Conservation (phyloP, 768 basidiomycete genomes). For the Lactarius sp. region DNA sequence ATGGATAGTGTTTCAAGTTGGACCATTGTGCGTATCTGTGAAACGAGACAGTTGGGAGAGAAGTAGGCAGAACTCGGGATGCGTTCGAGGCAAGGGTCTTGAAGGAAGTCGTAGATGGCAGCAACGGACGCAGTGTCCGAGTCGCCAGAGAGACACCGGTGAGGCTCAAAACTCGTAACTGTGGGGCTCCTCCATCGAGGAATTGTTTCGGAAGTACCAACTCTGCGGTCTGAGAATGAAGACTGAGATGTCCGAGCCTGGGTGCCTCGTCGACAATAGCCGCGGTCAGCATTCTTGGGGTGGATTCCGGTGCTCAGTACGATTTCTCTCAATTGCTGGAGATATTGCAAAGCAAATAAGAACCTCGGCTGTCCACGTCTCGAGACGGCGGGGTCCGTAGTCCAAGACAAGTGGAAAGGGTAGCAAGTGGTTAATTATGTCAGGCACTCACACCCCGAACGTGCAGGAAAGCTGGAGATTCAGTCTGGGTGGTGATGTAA, state of each 20-base stretch:
- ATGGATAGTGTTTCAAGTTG: conserved; percentile 10
- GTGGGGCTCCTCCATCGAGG: conserved; percentile 8
- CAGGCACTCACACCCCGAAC: conserved; percentile 1
- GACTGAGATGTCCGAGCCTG: conserved; percentile 5
- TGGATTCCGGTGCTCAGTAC: conserved; percentile 10
- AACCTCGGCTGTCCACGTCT: conserved; percentile 6
- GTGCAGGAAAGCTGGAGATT: conserved; percentile 19
- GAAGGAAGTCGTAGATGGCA: conserved; percentile 7
- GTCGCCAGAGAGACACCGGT: conserved; percentile 7
- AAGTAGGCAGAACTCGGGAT: conserved; percentile 12
- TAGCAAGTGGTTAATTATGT: conserved; percentile 6
- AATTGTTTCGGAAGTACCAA: conserved; percentile 13
- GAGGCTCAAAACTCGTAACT: conserved; percentile 12
- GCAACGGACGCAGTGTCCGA: conserved; percentile 5
- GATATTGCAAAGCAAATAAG: not conserved
- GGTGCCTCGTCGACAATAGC: conserved; percentile 10
- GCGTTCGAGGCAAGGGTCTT: conserved; percentile 17
- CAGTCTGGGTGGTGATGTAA: conserved; percentile 14
- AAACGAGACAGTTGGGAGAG: conserved; percentile 7
- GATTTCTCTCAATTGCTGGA: conserved; percentile 1
- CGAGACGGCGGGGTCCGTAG: conserved; percentile 8
- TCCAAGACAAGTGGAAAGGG: conserved; percentile 15
- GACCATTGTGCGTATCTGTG: conserved; percentile 7
- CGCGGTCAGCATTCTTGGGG: not conserved
- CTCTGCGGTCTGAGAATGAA: conserved; percentile 15